These are phyloP conservation scores for Ceratopteris richardii DNA, from an alignment of 75 land plant species.

Conservation along the genomic window DNA sequence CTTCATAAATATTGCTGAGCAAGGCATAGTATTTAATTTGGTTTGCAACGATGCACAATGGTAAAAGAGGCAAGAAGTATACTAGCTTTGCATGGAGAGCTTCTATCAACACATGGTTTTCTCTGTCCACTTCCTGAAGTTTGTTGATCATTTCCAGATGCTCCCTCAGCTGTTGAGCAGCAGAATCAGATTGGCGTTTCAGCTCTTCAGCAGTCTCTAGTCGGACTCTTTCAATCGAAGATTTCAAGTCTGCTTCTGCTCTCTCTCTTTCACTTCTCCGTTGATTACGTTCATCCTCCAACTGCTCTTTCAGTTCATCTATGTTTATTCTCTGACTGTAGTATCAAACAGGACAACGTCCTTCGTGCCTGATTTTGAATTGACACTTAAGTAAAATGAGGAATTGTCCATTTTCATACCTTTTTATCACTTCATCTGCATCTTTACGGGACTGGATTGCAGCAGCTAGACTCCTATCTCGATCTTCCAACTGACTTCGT, in stretches of 20 bases:
- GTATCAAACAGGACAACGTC: conserved; percentile 1
- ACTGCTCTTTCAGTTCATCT: conserved; percentile 55
- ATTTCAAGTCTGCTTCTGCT: conserved; percentile 51
- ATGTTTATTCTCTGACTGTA: conserved; percentile 71
- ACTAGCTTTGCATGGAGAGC: conserved; percentile 71
- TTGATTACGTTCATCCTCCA: conserved; percentile 79
- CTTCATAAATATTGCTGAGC: too few relatives aligned
- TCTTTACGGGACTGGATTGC: conserved; percentile 71
- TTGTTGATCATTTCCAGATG: conserved; percentile 59
- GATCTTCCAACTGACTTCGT: conserved; percentile 50
- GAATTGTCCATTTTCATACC: conserved; percentile 26
- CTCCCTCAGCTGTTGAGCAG: conserved; percentile 58
- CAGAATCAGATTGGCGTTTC: conserved; percentile 49
- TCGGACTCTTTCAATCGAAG: conserved; percentile 55
- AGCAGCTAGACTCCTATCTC: conserved; percentile 66
- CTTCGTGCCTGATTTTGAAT: background rate
- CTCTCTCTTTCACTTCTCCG: conserved; percentile 73
- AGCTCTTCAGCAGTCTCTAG: conserved; percentile 64
- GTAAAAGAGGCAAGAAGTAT: conserved; percentile 1
- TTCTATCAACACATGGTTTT: conserved; percentile 60
- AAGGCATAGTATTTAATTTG: too few relatives aligned
- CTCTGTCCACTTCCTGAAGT: conserved; percentile 85
- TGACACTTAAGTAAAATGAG: background rate
- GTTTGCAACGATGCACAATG: background rate
- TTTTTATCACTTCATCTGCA: conserved; percentile 83